phyloP scores from a whole-genome alignment of 345 rosid genomes.

The Gossypium australe region DNA sequence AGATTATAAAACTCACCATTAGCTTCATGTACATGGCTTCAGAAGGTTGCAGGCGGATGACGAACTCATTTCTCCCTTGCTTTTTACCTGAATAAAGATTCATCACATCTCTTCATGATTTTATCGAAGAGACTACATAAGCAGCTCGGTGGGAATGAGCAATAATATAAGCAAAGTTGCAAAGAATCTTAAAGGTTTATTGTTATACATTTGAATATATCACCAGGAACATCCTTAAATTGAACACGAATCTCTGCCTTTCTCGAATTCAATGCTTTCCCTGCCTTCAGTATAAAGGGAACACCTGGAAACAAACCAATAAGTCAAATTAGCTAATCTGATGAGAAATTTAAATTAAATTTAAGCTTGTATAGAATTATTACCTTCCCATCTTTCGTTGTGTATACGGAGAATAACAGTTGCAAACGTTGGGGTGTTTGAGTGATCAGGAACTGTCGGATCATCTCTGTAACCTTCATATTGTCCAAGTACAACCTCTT shows the following conservation, averaged over 20 bases:
- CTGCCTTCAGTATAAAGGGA: constrained; percentile 94
- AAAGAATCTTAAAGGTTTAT: constrained; percentile 8
- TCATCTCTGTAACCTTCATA: constrained; percentile 89
- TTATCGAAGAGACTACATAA: not conserved
- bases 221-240: constrained; percentile 98
- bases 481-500: constrained; percentile 96
- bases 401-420: constrained; percentile 73
- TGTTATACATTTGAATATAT: constrained; percentile 76
- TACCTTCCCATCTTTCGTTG: constrained; percentile 99
- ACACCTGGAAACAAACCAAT: constrained; percentile 57
- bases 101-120: not conserved
- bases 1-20: constrained; percentile 48
- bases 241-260: constrained; percentile 99
- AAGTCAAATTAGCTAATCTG: not conserved
- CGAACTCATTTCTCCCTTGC: constrained; percentile 98
- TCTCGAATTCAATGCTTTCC: constrained; percentile 92
- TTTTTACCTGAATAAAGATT: constrained; percentile 50
- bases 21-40: constrained; percentile 99
- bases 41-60: constrained; percentile 91
- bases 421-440: constrained; percentile 47
- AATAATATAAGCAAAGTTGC: not conserved
- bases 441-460: constrained; percentile 80
- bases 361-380: not conserved
- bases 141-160: not conserved
- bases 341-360: constrained; percentile 1